phyloP scores from a whole-genome alignment of 768 basidiomycete genomes.

The Daedaleopsis sinensis region DNA sequence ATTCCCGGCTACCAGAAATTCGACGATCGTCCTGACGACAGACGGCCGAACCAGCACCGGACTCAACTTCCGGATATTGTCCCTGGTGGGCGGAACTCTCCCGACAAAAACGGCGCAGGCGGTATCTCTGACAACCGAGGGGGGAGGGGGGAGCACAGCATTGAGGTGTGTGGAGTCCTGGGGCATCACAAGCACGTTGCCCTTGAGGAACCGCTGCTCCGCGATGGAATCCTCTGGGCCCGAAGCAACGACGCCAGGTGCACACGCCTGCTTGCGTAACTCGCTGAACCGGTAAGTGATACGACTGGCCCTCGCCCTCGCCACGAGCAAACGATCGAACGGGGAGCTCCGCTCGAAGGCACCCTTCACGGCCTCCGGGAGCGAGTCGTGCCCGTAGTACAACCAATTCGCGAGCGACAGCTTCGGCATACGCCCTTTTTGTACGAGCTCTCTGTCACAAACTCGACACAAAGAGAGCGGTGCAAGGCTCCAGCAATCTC shows the following conservation, averaged over 20 bases:
- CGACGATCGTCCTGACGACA: background rate
- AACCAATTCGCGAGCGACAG: no score
- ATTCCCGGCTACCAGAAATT: background rate
- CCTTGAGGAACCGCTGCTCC: background rate
- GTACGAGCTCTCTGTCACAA: no score
- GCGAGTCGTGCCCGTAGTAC: background rate
- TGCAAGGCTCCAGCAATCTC: no score
- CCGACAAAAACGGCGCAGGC: conserved; percentile 1
- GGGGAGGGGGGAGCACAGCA: background rate
- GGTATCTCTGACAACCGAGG: background rate
- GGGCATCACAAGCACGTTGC: background rate
- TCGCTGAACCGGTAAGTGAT: background rate
- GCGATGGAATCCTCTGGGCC: no score
- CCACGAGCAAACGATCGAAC: background rate
- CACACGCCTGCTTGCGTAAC: background rate
- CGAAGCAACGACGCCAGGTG: no score
- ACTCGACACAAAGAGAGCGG: no score
- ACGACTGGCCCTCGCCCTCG: background rate
- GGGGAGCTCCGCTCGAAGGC: background rate
- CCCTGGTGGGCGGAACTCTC: background rate
- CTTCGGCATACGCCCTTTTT: no score
- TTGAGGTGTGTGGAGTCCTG: background rate
- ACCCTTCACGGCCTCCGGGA: background rate
- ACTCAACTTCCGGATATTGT: background rate
- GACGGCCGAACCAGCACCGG: background rate